These are phyloP conservation scores for Candida mesenterica DNA, from an alignment of 1,139 yeast species.

Conservation along the genomic window DNA sequence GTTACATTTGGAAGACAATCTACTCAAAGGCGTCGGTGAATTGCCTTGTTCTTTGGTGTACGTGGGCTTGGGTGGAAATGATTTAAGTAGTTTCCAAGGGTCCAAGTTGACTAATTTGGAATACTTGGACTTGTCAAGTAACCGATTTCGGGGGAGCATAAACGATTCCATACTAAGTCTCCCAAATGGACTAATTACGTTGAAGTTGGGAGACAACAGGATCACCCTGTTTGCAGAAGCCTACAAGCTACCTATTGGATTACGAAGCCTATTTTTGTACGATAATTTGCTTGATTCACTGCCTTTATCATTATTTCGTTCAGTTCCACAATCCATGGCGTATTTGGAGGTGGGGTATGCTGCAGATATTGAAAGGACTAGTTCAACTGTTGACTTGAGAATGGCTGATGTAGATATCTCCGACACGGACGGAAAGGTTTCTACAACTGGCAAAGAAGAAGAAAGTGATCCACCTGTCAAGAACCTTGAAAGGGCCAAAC, in stretches of 20 bases:
- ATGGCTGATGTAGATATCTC: no score
- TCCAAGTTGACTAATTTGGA: conserved; percentile 1
- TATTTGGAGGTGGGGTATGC: no score
- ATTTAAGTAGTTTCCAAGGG: background rate
- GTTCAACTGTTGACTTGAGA: no score
- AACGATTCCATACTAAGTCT: background rate
- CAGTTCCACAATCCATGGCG: background rate
- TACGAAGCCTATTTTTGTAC: no score
- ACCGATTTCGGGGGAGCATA: no score
- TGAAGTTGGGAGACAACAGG: background rate
- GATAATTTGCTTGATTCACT: background rate
- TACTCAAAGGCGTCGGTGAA: no score
- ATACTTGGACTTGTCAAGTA: background rate
- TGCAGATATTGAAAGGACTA: no score
- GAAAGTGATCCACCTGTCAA: no score
- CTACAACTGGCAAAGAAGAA: no score
- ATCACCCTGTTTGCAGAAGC: background rate
- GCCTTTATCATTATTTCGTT: background rate
- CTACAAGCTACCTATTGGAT: background rate
- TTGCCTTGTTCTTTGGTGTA: no score
- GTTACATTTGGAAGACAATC: background rate
- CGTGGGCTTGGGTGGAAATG: background rate
- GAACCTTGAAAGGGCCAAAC: no score
- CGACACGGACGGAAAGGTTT: no score
- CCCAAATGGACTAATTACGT: background rate